Conservation (phyloP, 75 land plant species). For the Pinus tabuliformis region DNA sequence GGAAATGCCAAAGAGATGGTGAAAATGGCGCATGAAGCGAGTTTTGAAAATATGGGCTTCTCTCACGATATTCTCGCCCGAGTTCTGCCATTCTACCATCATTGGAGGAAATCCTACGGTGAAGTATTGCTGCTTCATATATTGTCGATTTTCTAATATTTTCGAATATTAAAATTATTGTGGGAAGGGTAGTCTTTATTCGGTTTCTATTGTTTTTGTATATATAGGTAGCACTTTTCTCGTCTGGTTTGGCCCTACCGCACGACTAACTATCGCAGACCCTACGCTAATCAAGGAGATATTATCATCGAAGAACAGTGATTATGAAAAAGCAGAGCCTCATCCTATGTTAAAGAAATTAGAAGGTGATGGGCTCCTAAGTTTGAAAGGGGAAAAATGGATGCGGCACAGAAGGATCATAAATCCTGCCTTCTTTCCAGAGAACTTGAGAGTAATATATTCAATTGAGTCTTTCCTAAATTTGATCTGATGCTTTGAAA, state of each 20-base stretch:
- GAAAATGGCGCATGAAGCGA: conserved; percentile 46
- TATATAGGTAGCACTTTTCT: conserved; percentile 12
- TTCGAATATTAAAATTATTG: too few relatives aligned
- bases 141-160: too few relatives aligned
- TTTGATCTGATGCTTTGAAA: background rate
- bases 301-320: conserved; percentile 7
- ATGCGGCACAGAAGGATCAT: conserved; percentile 40
- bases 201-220: too few relatives aligned
- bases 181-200: too few relatives aligned
- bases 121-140: background rate
- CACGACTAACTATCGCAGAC: conserved; percentile 9
- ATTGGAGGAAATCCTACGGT: conserved; percentile 86
- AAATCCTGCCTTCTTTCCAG: conserved; percentile 41
- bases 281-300: conserved; percentile 25
- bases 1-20: conserved; percentile 68
- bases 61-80: conserved; percentile 76
- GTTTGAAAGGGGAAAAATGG: conserved; percentile 52
- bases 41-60: conserved; percentile 45
- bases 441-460: conserved; percentile 44
- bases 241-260: conserved; percentile 16
- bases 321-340: conserved; percentile 10
- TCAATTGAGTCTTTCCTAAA: background rate
- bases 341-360: background rate
- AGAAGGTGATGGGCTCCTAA: conserved; percentile 21
- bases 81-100: conserved; percentile 69